These are phyloP conservation scores for Taphrina deformans DNA, from an alignment of 1,139 yeast species.

Conservation along the genomic window DNA sequence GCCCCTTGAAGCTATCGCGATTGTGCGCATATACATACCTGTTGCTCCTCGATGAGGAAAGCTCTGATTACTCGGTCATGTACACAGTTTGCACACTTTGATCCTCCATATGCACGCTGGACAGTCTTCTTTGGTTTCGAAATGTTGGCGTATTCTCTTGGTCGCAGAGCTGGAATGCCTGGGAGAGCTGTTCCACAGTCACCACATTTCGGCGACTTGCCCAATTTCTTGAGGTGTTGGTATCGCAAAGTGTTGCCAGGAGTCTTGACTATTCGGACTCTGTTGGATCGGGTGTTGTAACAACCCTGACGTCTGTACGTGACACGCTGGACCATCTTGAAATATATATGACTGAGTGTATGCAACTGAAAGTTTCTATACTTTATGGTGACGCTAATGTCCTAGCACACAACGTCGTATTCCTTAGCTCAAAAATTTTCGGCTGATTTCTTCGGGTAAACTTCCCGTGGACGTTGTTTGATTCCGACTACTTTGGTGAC, in stretches of 20 bases:
- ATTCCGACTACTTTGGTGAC: neutral
- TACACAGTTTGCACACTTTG: conserved; percentile 97
- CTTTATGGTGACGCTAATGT: neutral
- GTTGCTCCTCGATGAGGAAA: conserved; percentile 98
- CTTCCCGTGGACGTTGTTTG: conserved; percentile 8
- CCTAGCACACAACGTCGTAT: neutral
- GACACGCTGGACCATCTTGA: conserved; percentile 72
- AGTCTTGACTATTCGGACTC: conserved; percentile 98
- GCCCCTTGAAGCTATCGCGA: neutral
- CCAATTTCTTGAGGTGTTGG: conserved; percentile 92
- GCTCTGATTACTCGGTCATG: conserved; percentile 94
- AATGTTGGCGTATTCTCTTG: conserved; percentile 93
- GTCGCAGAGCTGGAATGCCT: conserved; percentile 89
- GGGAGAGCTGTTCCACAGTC: conserved; percentile 92
- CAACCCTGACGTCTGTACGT: conserved; percentile 80
- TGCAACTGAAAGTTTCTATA: neutral
- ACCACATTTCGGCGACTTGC: conserved; percentile 98
- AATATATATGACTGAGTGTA: conserved; percentile 21
- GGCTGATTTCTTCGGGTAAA: neutral
- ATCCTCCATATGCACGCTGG: conserved; percentile 99
- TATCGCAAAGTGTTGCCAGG: conserved; percentile 99
- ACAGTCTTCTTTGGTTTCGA: conserved; percentile 97
- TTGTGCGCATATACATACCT: conserved; percentile 52
- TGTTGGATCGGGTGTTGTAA: conserved; percentile 68
- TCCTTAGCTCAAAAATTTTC: neutral